Conservation (phyloP, 257 asterid genomes). For the Salvia hispanica region DNA sequence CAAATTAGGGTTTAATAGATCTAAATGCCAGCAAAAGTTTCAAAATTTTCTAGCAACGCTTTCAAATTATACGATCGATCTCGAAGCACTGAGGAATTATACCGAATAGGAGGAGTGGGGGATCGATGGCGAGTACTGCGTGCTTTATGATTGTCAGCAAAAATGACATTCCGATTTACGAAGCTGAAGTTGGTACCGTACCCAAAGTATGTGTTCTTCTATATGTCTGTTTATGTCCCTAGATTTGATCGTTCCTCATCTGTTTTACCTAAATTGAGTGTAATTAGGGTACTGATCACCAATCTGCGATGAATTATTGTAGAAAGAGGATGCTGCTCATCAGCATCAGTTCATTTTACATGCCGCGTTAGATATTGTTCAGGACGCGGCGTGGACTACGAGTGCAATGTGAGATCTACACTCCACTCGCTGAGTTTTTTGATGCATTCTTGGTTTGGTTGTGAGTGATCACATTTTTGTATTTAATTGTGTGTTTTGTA, state of each 20-base stretch:
- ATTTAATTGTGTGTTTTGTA: background rate
- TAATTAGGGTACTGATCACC: background rate
- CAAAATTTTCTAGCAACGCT: background rate
- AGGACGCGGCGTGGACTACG: constrained; percentile 96
- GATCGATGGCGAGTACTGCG: constrained; percentile 81
- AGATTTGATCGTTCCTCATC: background rate
- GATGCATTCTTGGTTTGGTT: background rate
- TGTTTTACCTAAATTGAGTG: background rate
- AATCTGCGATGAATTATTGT: constrained; percentile 23
- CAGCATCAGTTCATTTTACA: constrained; percentile 94
- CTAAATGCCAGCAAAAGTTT: background rate
- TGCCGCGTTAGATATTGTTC: constrained; percentile 92
- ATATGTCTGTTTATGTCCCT: background rate
- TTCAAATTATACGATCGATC: background rate
- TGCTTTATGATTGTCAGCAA: constrained; percentile 94
- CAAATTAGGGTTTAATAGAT: constrained; percentile 27
- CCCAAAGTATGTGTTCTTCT: constrained; percentile 60
- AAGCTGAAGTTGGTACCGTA: constrained; percentile 96
- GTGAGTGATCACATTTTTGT: background rate
- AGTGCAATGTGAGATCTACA: constrained; percentile 81
- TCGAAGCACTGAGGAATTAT: constrained; percentile 8
- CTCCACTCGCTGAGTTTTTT: constrained; percentile 6
- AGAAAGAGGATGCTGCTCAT: constrained; percentile 99
- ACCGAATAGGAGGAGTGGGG: constrained; percentile 12
- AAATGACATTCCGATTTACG: constrained; percentile 93